Evolutionary conservation across 2,329 filamentous ascomycete species (phyloP), one percentile per base, ranked within the genome.

Genomic region (Penicillium sp.): DNA sequence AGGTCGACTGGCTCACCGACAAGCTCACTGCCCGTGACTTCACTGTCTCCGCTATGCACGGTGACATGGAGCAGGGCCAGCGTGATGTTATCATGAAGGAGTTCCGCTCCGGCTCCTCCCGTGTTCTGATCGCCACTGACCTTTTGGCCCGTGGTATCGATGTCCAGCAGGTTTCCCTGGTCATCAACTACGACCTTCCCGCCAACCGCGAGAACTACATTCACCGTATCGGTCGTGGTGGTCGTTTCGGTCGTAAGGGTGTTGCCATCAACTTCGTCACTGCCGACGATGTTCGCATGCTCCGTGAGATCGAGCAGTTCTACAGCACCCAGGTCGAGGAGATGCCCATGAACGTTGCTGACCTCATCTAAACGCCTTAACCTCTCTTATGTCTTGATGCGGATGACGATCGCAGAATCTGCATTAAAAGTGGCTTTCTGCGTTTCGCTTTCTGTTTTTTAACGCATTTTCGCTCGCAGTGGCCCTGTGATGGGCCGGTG

Each of bases 191-290:
- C 73, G 93, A 98, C 70, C 79, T 98, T 52, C 93, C 93, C 3
- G 93, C 88, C 74, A 97, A 98, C 75, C 90, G 93, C 80, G 93
- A 98, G 76, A 98, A 98, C 78, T 98, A 98, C 74, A 97, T 98
- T 72, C 93, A 98, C 78, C 87, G 93, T 63, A 98, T 98, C 64
- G 93, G 93, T 69, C 85, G 93, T 69, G 93, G 89, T 69, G 93
- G 93, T 62, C 84, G 93, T 61, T 98, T 98, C 65, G 93, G 93
- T 65, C 84, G 93, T 66, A 98, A 98, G 79, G 93, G 93, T 81
- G 93, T 98, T 59, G 93, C 93, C 32, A 98, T 98, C 80, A 98
- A 98, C 78, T 98, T 98, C 67, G 93, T 98, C 59, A 98, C 93
- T 2, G 95, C 88, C 67, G 93, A 98, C 64, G 93, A 98, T 70